phyloP scores from a whole-genome alignment of 139 green algal species.

The Chlamydomonas sp. region DNA sequence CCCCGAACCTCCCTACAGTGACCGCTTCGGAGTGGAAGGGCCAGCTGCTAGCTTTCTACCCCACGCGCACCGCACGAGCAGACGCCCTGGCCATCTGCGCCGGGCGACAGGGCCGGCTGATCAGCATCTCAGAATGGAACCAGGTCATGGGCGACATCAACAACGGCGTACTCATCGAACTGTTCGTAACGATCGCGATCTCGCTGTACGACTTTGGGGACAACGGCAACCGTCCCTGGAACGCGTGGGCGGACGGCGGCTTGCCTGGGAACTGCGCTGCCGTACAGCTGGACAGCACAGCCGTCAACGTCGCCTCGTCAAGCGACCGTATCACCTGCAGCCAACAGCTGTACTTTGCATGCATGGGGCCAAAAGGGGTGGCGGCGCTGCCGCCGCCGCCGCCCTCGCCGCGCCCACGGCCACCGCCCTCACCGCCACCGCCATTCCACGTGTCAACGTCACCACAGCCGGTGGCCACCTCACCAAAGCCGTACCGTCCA shows the following conservation, averaged over 20 bases:
- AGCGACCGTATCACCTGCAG: too few relatives aligned
- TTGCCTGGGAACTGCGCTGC: background rate
- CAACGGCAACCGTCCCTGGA: background rate
- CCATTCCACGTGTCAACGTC: too few relatives aligned
- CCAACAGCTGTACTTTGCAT: too few relatives aligned
- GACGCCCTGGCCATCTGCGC: background rate
- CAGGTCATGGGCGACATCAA: background rate
- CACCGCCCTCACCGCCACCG: too few relatives aligned
- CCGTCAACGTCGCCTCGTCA: background rate
- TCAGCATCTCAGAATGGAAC: background rate
- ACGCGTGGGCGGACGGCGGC: background rate
- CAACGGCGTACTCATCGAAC: background rate
- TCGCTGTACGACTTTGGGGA: conserved; percentile 18
- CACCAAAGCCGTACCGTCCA: too few relatives aligned
- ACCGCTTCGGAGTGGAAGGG: background rate
- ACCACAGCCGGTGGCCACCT: too few relatives aligned
- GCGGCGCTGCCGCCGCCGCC: too few relatives aligned
- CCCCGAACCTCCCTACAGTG: background rate
- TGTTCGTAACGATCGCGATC: background rate
- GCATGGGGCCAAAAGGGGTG: too few relatives aligned
- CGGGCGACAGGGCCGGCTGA: background rate
- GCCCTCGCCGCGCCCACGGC: too few relatives aligned
- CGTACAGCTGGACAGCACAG: background rate
- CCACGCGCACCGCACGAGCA: background rate
- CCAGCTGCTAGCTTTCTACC: conserved; percentile 13